Base-by-base conservation (phyloP, 345 rosid genomes). In the Lumnitzera littorea region DNA sequence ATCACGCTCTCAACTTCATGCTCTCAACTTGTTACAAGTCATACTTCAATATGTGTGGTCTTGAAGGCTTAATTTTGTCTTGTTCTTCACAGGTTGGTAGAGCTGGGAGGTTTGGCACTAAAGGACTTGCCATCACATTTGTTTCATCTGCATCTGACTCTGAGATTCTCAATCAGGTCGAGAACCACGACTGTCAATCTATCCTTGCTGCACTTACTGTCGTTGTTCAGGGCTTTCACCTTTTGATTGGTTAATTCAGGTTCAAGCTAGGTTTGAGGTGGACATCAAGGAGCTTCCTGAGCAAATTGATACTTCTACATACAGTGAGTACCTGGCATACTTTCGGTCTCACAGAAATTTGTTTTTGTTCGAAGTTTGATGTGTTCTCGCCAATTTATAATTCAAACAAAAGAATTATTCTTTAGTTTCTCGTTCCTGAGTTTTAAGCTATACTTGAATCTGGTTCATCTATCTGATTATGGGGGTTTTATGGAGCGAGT, bases 61-160 rank as follows among this genome's bases (percentile, higher is more conserved):
- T 11, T n/a, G 56, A 29, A 56, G 16, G 59, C 59, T n/a, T 16
- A 36, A 9, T 15, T 57, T 36, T 36, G 24, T 27, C 49, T 63
- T 24, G 29, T 13, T 60, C 46, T 13, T 60, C 46, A 49, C 66
- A 86, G 99, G 99, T 95, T 50, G 99, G 99, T 20, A 81, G 99
- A 76, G 99, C 98, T 70, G 98, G 99, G 53, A 83, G 99, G 71
- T 95, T 95, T 78, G 99, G 99, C 46, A 95, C 99, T 0, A 95
- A 95, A 70, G 98, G 99, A 47, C 96, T 95, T 46, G 98, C 98
- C 14, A 95, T 95, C 41, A 95, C 99, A 25, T 91, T 95, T 67
- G 97, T 91, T 24, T 85, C 97, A 31, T 95, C 96, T 60, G 82
- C 94, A 58, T 80, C 96, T 0, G 97, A 95, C 36, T 95, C 97